Evolutionary conservation across 2,329 filamentous ascomycete species (phyloP).

Genomic region (Lasiodiplodia theobromae): DNA sequence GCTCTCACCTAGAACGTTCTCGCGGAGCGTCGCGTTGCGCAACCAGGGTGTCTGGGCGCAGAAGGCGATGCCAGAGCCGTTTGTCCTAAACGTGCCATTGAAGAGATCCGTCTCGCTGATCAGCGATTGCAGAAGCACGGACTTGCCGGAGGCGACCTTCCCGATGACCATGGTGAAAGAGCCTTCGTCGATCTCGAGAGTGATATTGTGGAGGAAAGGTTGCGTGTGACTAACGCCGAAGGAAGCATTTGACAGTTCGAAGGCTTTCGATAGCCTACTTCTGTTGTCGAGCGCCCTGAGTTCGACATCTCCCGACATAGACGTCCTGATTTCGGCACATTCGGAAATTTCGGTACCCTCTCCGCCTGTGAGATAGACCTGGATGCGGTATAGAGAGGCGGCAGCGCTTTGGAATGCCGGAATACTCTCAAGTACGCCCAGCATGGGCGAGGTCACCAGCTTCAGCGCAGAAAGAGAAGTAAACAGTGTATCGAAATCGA

Average conservation of each 20-base stretch:
- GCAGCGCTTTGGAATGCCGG: slow-evolving; percentile 33
- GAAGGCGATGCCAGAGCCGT: slow-evolving; percentile 39
- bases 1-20: slow-evolving; percentile 47
- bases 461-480: slow-evolving; percentile 39
- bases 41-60: slow-evolving; percentile 50
- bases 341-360: slow-evolving; percentile 9
- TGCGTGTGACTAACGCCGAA: slow-evolving; percentile 20
- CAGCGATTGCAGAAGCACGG: slow-evolving; percentile 52
- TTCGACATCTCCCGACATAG: background rate
- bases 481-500: slow-evolving; percentile 37
- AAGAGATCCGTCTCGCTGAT: slow-evolving; percentile 38
- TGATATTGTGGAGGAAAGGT: slow-evolving; percentile 29
- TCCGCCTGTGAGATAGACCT: slow-evolving; percentile 31
- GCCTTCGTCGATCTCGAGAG: slow-evolving; percentile 21
- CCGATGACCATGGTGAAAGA: slow-evolving; percentile 34
- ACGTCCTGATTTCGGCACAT: background rate
- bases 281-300: background rate
- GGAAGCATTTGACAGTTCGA: slow-evolving; percentile 16
- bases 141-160: slow-evolving; percentile 30
- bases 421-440: slow-evolving; percentile 34
- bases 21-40: slow-evolving; percentile 46
- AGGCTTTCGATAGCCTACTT: background rate
- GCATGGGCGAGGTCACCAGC: slow-evolving; percentile 37
- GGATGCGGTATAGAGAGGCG: slow-evolving; percentile 37
- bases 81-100: slow-evolving; percentile 32